These are phyloP conservation scores for Pichia sp. DNA, from an alignment of 1,139 yeast genomes.

Conservation along the genomic window DNA sequence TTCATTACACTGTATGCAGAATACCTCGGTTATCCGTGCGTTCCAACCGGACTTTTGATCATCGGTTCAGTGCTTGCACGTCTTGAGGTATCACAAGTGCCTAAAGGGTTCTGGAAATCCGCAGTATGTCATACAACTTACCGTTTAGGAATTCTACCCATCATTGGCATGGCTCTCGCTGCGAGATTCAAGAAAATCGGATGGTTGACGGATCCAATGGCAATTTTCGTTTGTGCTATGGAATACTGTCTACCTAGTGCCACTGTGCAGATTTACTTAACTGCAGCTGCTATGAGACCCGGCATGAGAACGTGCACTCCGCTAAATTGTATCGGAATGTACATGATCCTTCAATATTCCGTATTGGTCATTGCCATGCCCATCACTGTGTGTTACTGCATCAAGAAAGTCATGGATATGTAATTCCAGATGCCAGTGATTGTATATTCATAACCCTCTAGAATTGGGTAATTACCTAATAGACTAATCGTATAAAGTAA, in stretches of 20 bases:
- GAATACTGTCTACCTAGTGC: slow-evolving; percentile 83
- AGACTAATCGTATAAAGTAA: too few relatives aligned
- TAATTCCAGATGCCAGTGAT: too few relatives aligned
- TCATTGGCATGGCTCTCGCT: slow-evolving; percentile 56
- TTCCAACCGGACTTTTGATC: slow-evolving; percentile 74
- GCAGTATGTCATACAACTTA: slow-evolving; percentile 38
- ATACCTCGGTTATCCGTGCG: slow-evolving; percentile 81
- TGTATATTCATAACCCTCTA: too few relatives aligned
- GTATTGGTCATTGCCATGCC: slow-evolving; percentile 57
- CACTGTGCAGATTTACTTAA: slow-evolving; percentile 75
- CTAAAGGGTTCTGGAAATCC: slow-evolving; percentile 73
- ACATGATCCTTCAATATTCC: slow-evolving; percentile 62
- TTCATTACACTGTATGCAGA: slow-evolving; percentile 70
- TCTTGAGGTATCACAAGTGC: slow-evolving; percentile 51
- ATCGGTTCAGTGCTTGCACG: slow-evolving; percentile 84
- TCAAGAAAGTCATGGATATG: slow-evolving; percentile 30
- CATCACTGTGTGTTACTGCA: slow-evolving; percentile 52
- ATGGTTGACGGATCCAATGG: slow-evolving; percentile 55
- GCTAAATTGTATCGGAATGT: slow-evolving; percentile 76
- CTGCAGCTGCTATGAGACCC: slow-evolving; percentile 73
- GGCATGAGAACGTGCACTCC: slow-evolving; percentile 54
- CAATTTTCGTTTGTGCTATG: slow-evolving; percentile 62
- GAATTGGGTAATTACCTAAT: too few relatives aligned
- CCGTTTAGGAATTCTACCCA: slow-evolving; percentile 51
- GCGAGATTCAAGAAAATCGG: slow-evolving; percentile 38